Evolutionary conservation across 129 eudicot genomes (phyloP).

Genomic region (Chrysanthemum makinoi): DNA sequence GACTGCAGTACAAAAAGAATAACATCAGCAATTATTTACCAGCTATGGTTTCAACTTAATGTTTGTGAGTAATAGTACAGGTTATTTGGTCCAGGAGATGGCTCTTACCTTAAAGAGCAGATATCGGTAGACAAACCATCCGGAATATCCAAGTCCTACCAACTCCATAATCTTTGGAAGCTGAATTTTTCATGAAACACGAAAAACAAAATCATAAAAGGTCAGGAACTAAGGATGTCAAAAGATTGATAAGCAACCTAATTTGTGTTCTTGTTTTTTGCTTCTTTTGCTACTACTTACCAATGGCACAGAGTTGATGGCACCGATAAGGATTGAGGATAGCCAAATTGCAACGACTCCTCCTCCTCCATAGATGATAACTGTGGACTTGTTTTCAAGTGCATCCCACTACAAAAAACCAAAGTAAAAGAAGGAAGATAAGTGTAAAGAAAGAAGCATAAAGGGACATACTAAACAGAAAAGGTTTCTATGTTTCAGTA

Average conservation of each 20-base stretch:
- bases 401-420: slow-evolving; percentile 74
- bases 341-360: slow-evolving; percentile 85
- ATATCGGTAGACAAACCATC: slow-evolving; percentile 99
- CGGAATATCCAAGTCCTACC: slow-evolving; percentile 98
- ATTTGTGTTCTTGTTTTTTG: not conserved
- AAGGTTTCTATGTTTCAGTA: not conserved
- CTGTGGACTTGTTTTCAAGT: slow-evolving; percentile 94
- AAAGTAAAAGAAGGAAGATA: not conserved
- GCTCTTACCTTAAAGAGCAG: slow-evolving; percentile 84
- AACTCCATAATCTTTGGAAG: slow-evolving; percentile 97
- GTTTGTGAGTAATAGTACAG: not conserved
- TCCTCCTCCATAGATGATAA: slow-evolving; percentile 91
- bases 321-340: slow-evolving; percentile 80
- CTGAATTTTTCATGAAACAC: slow-evolving; percentile 33
- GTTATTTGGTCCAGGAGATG: not conserved
- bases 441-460: not conserved
- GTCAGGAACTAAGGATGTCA: not conserved
- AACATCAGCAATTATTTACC: not conserved
- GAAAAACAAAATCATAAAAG: slow-evolving; percentile 2
- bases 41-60: not conserved
- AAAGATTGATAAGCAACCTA: not conserved
- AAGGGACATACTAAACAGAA: not conserved
- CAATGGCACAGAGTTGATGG: slow-evolving; percentile 91
- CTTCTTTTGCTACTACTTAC: slow-evolving; percentile 40
- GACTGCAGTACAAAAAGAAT: slow-evolving; percentile 47